Evolutionary conservation across 352 stramenopile genomes (phyloP), one percentile per base, ranked within the genome.

Genomic region (Sclerospora graminicola): DNA sequence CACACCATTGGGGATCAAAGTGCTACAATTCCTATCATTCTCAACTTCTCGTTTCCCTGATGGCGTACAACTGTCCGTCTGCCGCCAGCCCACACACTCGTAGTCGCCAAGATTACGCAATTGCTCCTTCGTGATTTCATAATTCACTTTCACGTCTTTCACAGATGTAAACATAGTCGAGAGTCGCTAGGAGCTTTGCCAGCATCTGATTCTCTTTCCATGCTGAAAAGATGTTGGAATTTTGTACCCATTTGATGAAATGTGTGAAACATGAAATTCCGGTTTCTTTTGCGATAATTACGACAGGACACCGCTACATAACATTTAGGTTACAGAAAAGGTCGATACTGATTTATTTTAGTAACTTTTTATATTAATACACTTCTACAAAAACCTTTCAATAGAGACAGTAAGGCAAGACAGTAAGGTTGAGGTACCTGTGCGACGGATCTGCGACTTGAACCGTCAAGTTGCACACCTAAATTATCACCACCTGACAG

Each of bases 11-110:
- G 53, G 28, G 13, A 70, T 42, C 2, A 61, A 41, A 2, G 63
- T 48, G 1, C 38, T 41, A 60, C 77, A 89, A 20, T 63, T 66
- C 2, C 54, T 48, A 41, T 82, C 64, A 9, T 69, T 60, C 13
- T 48, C 41, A 1, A 54, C 32, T 43, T 81, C 64, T n/a, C 51
- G 51, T 8, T 45, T 30, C 1, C 70, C 74, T 4, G 45, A 20
- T 0, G 76, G 70, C 6, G 63, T 69, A 43, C 76, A 85, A 18
- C 73, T 61, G 10, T 30, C 44, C 5, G 76, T 85, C 39, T 66
- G 57, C 19, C 64, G 51, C 72, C 72, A 88, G 8, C 61, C 66
- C 0, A 84, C 34, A 26, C 75, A 88, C 40, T 84, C 66, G 32
- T 70, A 81, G 30, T 79, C 63, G 8, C 50, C 57, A 9, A 80